These are phyloP conservation scores for Fusarium zealandicum DNA, from an alignment of 2,329 filamentous ascomycete genomes.

Conservation along the genomic window DNA sequence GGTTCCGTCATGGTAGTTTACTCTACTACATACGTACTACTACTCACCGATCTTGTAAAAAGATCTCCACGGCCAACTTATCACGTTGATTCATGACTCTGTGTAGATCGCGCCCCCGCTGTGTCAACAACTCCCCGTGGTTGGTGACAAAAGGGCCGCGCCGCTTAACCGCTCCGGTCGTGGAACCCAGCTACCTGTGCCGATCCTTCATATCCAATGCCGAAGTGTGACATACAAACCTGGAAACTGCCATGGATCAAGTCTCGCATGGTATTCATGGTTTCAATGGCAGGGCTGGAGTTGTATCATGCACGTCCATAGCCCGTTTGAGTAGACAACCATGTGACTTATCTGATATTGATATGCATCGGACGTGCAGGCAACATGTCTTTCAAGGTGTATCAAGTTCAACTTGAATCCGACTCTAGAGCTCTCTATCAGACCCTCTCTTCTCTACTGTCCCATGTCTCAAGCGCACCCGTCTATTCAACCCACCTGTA, in stretches of 20 bases:
- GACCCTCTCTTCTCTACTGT: neutral
- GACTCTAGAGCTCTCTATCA: neutral
- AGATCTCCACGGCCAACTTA: neutral
- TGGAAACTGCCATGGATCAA: conserved; percentile 8
- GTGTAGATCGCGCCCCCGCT: conserved; percentile 4
- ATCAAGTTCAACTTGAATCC: neutral
- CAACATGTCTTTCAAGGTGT: too few species aligned
- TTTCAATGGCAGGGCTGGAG: neutral
- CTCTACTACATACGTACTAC: too few species aligned
- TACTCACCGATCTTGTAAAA: neutral
- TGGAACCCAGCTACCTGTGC: conserved; percentile 5
- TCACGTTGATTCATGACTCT: neutral
- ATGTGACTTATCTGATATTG: conserved; percentile 16
- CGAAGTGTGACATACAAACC: neutral
- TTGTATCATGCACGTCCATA: conserved; percentile 2
- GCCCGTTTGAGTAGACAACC: conserved; percentile 16
- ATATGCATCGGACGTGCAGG: neutral
- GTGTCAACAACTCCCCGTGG: conserved; percentile 22
- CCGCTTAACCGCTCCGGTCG: conserved; percentile 21
- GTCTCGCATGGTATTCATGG: conserved; percentile 22
- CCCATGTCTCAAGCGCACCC: neutral
- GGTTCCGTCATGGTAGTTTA: neutral
- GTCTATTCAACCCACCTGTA: neutral
- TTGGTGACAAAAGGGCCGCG: conserved; percentile 24
- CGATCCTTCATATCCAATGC: conserved; percentile 16